Conservation (phyloP, 1,284 basidiomycete genomes). For the Pseudozyma sp. region DNA sequence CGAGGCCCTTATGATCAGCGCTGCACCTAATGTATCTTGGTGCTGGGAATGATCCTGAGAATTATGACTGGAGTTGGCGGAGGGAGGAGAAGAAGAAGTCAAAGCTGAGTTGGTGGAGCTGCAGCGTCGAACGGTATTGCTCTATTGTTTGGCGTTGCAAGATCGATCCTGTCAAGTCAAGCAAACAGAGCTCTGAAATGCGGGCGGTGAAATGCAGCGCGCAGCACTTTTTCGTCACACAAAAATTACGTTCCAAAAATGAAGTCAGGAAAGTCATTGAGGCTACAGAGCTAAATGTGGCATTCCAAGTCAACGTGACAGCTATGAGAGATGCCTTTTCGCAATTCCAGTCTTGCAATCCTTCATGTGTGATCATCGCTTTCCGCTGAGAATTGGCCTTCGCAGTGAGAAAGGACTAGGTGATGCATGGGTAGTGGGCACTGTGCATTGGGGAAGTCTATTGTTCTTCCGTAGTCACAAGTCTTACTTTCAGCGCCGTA, state of each 20-base stretch:
- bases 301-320: not conserved
- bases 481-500: too few relatives aligned
- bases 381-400: too few relatives aligned
- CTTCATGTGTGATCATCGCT: not conserved
- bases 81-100: not conserved
- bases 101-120: not conserved
- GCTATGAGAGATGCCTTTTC: too few relatives aligned
- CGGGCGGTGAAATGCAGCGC: slow-evolving; percentile 3
- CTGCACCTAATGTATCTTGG: not conserved
- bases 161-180: not conserved
- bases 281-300: not conserved
- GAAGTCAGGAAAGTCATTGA: not conserved
- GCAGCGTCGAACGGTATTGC: not conserved
- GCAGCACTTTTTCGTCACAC: not conserved
- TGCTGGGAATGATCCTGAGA: not conserved
- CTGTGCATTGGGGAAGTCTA: too few relatives aligned
- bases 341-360: not conserved
- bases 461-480: too few relatives aligned
- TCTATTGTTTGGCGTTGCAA: not conserved
- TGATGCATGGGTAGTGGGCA: too few relatives aligned
- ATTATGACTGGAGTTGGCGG: not conserved
- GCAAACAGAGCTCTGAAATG: not conserved
- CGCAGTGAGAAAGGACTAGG: too few relatives aligned
- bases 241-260: not conserved
- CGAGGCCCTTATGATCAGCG: not conserved